Base-by-base conservation (phyloP, 306 rosid species). In the Trifolium pratense region DNA sequence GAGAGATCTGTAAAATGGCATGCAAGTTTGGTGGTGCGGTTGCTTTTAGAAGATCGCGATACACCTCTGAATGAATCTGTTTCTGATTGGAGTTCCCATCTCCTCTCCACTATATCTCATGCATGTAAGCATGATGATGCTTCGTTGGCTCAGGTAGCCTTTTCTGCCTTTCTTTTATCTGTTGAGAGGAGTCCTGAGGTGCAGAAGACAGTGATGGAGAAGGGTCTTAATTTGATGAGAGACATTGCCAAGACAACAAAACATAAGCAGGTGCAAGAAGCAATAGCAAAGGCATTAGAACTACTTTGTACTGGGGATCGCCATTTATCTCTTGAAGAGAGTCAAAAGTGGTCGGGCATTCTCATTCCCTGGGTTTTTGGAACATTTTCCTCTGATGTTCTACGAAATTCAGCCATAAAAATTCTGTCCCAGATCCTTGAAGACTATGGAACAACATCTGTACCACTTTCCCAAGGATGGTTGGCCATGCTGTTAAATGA, bases 1-100 rank as follows among this genome's bases (percentile, higher is more conserved):
- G 98, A 94, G 90, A 94, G 97, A 81, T 91, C 97, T 31, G 97
- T 94, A 55, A 94, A 91, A 85, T 94, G 98, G 98, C 96, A 94
- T 70, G 96, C 92, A 14, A 88, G 96, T 88, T 84, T 94, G 87
- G 86, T 88, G 73, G 96, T 86, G 32, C 82, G 87, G 66, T 84
- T 87, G 76, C 87, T 94, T 74, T 79, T 94, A 80, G 91, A 87
- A 85, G 98, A 94, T 66, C 75, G 71, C 13, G 86, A 88, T 71
- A 73, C 87, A 52, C 92, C 94, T 70, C 70, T 89, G 77, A 85
- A 75, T 79, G 97, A 87, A 86, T 88, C 83, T 79, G 90, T 94
- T 87, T 79, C 95, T 80, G 92, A 89, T 73, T 94, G 98, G 98
- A 87, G 91, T 81, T 84, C 91, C 78, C 83, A 87, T 81, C 96